These are phyloP conservation scores for Berberis thunbergii DNA, from an alignment of 164 flowering plant species.

Conservation along the genomic window DNA sequence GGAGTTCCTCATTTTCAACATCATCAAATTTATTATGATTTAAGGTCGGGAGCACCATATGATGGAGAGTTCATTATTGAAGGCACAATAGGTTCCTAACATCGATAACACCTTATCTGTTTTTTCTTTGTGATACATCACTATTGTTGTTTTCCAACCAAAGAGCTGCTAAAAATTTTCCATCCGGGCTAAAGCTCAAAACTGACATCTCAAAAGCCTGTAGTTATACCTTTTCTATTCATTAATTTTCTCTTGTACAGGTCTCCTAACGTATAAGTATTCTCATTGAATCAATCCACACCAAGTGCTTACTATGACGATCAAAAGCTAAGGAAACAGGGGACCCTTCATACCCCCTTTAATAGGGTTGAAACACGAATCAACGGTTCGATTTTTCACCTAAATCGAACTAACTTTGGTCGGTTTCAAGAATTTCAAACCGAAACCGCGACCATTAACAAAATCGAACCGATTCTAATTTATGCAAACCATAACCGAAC, in stretches of 20 bases:
- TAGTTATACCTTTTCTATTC: constrained; percentile 66
- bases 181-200: constrained; percentile 89
- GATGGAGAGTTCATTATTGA: constrained; percentile 85
- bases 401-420: no score
- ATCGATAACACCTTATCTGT: constrained; percentile 80
- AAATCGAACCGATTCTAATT: no score
- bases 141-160: constrained; percentile 81
- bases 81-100: constrained; percentile 83
- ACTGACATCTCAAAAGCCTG: constrained; percentile 50
- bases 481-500: no score
- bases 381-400: no score
- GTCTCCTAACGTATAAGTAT: constrained; percentile 81
- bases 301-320: constrained; percentile 74
- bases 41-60: constrained; percentile 48
- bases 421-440: no score
- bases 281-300: constrained; percentile 76
- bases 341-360: constrained; percentile 48
- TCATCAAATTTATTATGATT: no score
- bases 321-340: constrained; percentile 78
- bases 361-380: no score
- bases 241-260: constrained; percentile 52
- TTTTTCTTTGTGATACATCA: constrained; percentile 92
- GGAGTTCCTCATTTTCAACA: no score
- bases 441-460: no score
- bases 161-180: constrained; percentile 76